Evolutionary conservation across 23 red algal species (phyloP).

Genomic region (Gracilaria gracilis): DNA sequence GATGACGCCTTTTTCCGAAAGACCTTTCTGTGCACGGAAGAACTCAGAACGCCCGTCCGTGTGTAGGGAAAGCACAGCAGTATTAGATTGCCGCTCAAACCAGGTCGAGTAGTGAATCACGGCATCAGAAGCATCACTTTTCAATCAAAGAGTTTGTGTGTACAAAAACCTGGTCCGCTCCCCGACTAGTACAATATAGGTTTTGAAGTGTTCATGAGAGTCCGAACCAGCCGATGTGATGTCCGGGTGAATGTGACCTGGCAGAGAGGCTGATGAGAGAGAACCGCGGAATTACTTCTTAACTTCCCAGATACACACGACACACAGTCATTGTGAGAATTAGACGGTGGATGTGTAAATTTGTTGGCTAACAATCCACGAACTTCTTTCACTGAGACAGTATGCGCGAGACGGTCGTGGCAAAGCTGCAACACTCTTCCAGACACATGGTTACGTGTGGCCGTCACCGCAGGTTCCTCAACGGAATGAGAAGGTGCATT

Average conservation of each 20-base stretch:
- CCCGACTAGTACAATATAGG: slow-evolving; percentile 4
- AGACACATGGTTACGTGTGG: no score
- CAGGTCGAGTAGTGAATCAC: neutral
- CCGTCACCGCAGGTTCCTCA: no score
- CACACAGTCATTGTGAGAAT: neutral
- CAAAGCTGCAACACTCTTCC: no score
- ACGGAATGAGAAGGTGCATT: no score
- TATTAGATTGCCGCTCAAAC: neutral
- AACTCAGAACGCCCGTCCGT: slow-evolving; percentile 2
- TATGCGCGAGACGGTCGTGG: no score
- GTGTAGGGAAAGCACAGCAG: neutral
- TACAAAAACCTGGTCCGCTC: neutral
- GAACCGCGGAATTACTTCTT: neutral
- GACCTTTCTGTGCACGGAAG: neutral
- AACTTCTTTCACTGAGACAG: neutral
- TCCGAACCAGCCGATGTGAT: neutral
- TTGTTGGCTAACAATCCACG: neutral
- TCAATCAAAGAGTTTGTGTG: neutral
- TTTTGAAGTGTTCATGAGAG: neutral
- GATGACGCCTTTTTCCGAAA: no score
- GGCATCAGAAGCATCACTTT: neutral
- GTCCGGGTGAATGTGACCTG: no score
- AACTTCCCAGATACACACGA: neutral
- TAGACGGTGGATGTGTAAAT: no score
- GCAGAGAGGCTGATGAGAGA: neutral